These are phyloP conservation scores for Diaporthe helianthi DNA, from an alignment of 2,329 filamentous ascomycete species.

Conservation along the genomic window DNA sequence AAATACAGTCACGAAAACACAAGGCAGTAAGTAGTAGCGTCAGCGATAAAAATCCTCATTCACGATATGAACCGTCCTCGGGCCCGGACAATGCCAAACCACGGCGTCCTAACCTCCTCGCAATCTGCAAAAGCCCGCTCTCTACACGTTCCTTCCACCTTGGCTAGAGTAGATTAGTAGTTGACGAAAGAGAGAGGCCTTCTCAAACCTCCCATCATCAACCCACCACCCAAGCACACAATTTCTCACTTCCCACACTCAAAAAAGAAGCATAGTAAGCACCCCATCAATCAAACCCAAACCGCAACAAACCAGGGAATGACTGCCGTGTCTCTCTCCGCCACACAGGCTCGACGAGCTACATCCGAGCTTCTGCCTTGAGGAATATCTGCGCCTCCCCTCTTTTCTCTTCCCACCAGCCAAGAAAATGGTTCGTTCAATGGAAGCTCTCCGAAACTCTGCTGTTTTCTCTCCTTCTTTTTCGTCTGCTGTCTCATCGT, in stretches of 20 bases:
- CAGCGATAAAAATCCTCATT: neutral
- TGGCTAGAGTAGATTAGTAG: neutral
- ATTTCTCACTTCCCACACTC: neutral
- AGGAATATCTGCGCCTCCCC: neutral
- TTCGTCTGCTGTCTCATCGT: neutral
- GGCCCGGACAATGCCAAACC: neutral
- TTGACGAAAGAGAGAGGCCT: neutral
- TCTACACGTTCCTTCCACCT: conserved; percentile 6
- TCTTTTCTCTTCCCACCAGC: conserved; percentile 19
- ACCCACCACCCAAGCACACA: neutral
- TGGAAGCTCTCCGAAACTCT: neutral
- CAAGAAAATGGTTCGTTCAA: neutral
- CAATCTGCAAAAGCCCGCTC: conserved; percentile 18
- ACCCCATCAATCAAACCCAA: conserved; percentile 20
- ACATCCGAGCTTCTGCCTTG: neutral
- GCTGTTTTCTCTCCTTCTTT: neutral
- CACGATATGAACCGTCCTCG: neutral
- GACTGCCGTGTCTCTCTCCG: conserved; percentile 1
- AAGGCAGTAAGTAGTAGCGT: neutral
- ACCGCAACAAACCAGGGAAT: conserved; percentile 19
- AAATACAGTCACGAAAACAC: neutral
- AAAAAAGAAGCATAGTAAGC: conserved; percentile 8
- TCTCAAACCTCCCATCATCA: neutral
- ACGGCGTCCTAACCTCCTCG: conserved; percentile 9
- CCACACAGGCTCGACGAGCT: neutral